These are phyloP conservation scores for Bidens hawaiensis DNA, from an alignment of 140 eudicot species.

Conservation along the genomic window DNA sequence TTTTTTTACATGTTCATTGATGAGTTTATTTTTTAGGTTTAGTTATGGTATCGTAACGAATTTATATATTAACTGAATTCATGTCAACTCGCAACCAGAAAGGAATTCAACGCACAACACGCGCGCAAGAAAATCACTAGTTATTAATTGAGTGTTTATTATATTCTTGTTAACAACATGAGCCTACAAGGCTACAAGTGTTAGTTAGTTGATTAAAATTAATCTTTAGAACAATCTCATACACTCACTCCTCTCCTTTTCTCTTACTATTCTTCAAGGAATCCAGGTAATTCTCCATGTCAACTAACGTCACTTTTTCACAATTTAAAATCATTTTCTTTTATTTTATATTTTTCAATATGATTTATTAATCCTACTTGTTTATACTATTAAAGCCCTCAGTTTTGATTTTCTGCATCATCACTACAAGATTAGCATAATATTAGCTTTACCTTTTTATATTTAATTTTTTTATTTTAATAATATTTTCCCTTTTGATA, in stretches of 20 bases:
- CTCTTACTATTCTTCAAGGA: constrained; percentile 8
- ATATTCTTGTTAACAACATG: too few species aligned
- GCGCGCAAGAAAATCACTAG: too few species aligned
- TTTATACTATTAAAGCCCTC: background rate
- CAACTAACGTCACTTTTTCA: constrained; percentile 19
- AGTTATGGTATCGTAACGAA: too few species aligned
- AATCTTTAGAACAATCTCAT: constrained; percentile 4
- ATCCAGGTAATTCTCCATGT: constrained; percentile 20
- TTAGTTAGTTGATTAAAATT: background rate
- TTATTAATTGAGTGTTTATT: too few species aligned
- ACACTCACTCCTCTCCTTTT: constrained; percentile 23
- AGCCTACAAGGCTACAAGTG: background rate
- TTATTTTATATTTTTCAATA: background rate
- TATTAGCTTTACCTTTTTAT: constrained; percentile 5
- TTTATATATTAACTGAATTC: too few species aligned
- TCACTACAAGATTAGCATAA: constrained; percentile 13
- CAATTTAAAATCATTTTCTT: constrained; percentile 2
- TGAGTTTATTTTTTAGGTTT: too few species aligned
- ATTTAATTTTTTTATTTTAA: background rate
- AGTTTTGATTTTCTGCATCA: constrained; percentile 11
- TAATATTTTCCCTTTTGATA: background rate
- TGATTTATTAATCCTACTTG: background rate
- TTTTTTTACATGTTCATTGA: too few species aligned
- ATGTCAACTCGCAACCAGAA: too few species aligned
- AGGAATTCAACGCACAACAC: too few species aligned